A percentile compares a stretch with the other conserved stretches of the same genome.
Evolutionary conservation across 2,329 filamentous ascomycete genomes (phyloP).

Genomic region (Colletotrichum tamarilloi): DNA sequence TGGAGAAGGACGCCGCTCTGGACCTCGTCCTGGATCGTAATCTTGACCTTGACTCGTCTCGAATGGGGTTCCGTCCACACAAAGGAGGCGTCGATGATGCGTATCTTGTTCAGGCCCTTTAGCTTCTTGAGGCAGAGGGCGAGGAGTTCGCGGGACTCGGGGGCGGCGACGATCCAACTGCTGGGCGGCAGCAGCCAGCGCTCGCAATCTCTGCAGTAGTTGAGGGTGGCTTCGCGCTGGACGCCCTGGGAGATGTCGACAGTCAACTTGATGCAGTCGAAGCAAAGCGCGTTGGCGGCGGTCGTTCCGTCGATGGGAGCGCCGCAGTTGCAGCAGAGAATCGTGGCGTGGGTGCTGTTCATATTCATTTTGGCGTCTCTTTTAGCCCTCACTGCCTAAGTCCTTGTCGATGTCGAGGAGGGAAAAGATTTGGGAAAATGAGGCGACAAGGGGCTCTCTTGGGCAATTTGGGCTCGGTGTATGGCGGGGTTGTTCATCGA

Average conservation of each 20-base stretch:
- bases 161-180: conserved; percentile 86
- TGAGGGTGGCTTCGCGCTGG: conserved; percentile 87
- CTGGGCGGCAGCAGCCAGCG: conserved; percentile 89
- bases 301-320: conserved; percentile 93
- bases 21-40: conserved; percentile 84
- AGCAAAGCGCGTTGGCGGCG: conserved; percentile 87
- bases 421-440: background rate
- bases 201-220: conserved; percentile 95
- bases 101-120: conserved; percentile 85
- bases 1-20: conserved; percentile 78
- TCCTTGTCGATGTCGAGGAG: conserved; percentile 7
- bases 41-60: conserved; percentile 89
- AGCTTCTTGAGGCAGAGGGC: conserved; percentile 92
- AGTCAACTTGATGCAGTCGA: conserved; percentile 94
- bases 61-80: conserved; percentile 99
- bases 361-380: conserved; percentile 7
- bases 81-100: conserved; percentile 95
- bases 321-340: conserved; percentile 98
- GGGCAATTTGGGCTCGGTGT: conserved; percentile 12
- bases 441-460: conserved; percentile 4
- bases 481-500: conserved; percentile 27
- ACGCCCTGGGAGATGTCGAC: conserved; percentile 94
- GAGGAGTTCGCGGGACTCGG: conserved; percentile 91
- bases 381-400: background rate
- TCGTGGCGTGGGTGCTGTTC: conserved; percentile 48